phyloP scores from a whole-genome alignment of 208 protist genomes.

The Leishmania braziliensis region DNA sequence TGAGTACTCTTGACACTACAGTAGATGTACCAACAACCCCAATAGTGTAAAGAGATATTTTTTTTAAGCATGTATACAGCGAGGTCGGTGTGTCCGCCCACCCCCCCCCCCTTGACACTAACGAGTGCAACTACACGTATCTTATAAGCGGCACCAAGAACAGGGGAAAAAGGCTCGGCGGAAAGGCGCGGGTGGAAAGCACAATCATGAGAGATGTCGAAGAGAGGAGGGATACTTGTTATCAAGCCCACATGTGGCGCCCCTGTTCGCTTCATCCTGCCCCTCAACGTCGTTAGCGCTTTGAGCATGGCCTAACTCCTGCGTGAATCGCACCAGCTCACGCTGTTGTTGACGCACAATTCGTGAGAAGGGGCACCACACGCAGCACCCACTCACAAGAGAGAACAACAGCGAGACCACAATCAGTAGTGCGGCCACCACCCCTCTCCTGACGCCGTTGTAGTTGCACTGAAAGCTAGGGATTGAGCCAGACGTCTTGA shows the following conservation, averaged over 20 bases:
- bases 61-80: slow-evolving; percentile 14
- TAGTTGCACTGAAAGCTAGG: slow-evolving; percentile 32
- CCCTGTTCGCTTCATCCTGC: background rate
- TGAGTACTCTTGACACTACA: background rate
- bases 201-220: background rate
- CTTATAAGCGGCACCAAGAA: background rate
- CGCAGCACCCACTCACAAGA: slow-evolving; percentile 29
- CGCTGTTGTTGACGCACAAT: slow-evolving; percentile 35
- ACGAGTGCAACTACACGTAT: background rate
- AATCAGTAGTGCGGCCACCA: slow-evolving; percentile 23
- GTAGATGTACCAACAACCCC: background rate
- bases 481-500: slow-evolving; percentile 9
- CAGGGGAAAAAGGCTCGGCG: background rate
- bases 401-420: slow-evolving; percentile 29
- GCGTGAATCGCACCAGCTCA: slow-evolving; percentile 21
- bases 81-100: background rate
- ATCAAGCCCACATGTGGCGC: background rate
- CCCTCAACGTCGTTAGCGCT: background rate
- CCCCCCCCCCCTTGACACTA: background rate
- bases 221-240: background rate
- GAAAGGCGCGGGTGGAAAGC: background rate
- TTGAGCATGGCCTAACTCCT: slow-evolving; percentile 14
- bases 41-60: slow-evolving; percentile 18
- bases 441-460: slow-evolving; percentile 7
- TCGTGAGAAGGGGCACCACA: slow-evolving; percentile 37